Percentiles rank a stretch among this genome's conserved stretches.
phyloP scores from a whole-genome alignment of 768 basidiomycete genomes.

The Suillus ampliporus region DNA sequence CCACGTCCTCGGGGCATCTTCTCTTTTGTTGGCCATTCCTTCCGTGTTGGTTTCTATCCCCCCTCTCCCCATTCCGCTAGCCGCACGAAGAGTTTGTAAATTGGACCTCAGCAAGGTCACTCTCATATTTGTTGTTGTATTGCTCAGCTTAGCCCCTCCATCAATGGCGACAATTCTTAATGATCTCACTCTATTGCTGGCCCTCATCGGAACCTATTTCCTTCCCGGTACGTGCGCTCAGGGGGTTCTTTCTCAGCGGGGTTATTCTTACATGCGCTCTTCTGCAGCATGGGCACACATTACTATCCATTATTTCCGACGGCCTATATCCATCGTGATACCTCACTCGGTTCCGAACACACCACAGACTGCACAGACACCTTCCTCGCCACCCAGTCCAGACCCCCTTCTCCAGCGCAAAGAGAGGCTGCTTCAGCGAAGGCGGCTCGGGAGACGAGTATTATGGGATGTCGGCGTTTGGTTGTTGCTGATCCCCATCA shows the following conservation, averaged over 20 bases:
- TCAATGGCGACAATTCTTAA: constrained; percentile 46
- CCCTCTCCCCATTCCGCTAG: constrained; percentile 52
- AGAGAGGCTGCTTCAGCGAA: constrained; percentile 81
- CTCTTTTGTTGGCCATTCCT: constrained; percentile 65
- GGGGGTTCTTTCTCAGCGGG: background rate
- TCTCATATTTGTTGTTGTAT: constrained; percentile 46
- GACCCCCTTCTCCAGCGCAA: constrained; percentile 86
- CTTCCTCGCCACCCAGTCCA: constrained; percentile 38
- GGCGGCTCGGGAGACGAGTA: constrained; percentile 71
- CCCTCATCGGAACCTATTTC: constrained; percentile 63
- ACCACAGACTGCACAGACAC: constrained; percentile 23
- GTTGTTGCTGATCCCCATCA: constrained; percentile 67
- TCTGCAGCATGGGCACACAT: constrained; percentile 74
- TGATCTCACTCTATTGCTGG: constrained; percentile 53
- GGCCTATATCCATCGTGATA: constrained; percentile 83
- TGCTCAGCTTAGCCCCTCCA: constrained; percentile 52
- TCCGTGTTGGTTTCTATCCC: constrained; percentile 62
- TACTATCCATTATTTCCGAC: constrained; percentile 80
- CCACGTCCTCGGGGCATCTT: constrained; percentile 50
- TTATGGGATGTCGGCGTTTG: constrained; percentile 88
- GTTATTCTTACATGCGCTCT: background rate
- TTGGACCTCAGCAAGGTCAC: constrained; percentile 54
- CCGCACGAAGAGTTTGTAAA: constrained; percentile 42
- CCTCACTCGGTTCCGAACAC: constrained; percentile 40
- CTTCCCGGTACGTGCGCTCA: constrained; percentile 54